Evolutionary conservation across 441 rosid species (phyloP).

Genomic region (Populus hybrid): DNA sequence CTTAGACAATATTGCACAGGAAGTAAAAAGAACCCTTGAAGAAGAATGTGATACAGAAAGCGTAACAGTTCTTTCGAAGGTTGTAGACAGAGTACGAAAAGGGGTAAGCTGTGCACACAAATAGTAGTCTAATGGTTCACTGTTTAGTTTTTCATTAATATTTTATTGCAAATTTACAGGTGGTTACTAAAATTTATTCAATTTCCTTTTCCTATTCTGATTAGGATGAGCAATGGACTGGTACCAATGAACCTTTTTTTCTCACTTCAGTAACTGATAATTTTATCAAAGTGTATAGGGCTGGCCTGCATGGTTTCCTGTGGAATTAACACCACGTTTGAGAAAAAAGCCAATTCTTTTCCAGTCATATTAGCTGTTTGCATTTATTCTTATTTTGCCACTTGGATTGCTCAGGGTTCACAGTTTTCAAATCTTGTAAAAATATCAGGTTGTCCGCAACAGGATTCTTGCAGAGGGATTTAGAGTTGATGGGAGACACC

Average conservation of each 20-base stretch:
- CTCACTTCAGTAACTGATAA: no score
- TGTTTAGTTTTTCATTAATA: neutral
- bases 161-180: neutral
- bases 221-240: neutral
- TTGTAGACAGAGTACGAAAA: slow-evolving; percentile 87
- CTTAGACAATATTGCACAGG: slow-evolving; percentile 71
- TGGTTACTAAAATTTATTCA: neutral
- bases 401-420: slow-evolving; percentile 14
- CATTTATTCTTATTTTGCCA: slow-evolving; percentile 11
- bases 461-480: slow-evolving; percentile 82
- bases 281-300: no score
- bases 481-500: slow-evolving; percentile 90
- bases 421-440: slow-evolving; percentile 20
- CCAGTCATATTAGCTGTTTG: neutral
- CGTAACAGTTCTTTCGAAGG: slow-evolving; percentile 71
- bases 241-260: neutral
- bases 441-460: slow-evolving; percentile 78
- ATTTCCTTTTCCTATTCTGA: neutral
- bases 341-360: neutral
- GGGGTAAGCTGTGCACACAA: slow-evolving; percentile 43
- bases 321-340: neutral
- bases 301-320: no score
- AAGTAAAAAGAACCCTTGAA: slow-evolving; percentile 61
- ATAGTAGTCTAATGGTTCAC: neutral
- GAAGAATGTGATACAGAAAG: slow-evolving; percentile 89